Base-by-base conservation (phyloP, 176 grass and related monocot species). In the Elaeis guineensis region DNA sequence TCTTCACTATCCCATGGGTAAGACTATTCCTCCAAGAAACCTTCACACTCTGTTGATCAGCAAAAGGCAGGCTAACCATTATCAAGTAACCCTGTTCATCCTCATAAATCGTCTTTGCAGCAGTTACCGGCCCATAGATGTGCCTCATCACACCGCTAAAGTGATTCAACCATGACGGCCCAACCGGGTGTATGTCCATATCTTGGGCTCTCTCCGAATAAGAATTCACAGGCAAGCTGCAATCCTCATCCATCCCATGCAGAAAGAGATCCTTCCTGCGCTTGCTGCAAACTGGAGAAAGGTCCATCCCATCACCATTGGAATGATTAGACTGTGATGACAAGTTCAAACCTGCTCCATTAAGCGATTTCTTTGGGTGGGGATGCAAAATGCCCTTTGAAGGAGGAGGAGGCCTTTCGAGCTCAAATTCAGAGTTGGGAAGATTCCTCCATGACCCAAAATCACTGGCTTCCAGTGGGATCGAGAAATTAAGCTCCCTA, bases 361-460 rank as follows among this genome's bases (percentile, higher is more conserved):
- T 95, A 22, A 80, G 75, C 63, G 58, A 35, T 72, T 92, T 98
- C 75, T 82, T 90, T 5, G 75, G 58, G 75, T 85, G 79, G 21
- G 79, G 69, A 39, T 82, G 72, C 28, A 65, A 70, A 68, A 51
- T 67, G 56, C 22, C 80, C 77, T 85, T 81, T 11, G 71, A 17
- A 67, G 24, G 16, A 70, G 78, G 65, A 7, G 73, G 54, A 30
- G 70, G 75, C 58, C 84, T 91, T 35, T 98, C 93, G 5, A 92
- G 69, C 70, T 92, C 88, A 59, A 92, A 81, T 60, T 98, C 88
- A 21, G 87, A 61, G 72, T 54, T 89, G 7, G 81, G 79, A 62
- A 98, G 63, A 63, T 79, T 98, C 67, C 93, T 89, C 93, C 93
- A 98, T 51, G 81, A 70, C 32, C 85, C 93, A 65, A 98, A 98